These are phyloP conservation scores for Amphibolis antarctica DNA, from an alignment of 106 monocot species.

Conservation along the genomic window DNA sequence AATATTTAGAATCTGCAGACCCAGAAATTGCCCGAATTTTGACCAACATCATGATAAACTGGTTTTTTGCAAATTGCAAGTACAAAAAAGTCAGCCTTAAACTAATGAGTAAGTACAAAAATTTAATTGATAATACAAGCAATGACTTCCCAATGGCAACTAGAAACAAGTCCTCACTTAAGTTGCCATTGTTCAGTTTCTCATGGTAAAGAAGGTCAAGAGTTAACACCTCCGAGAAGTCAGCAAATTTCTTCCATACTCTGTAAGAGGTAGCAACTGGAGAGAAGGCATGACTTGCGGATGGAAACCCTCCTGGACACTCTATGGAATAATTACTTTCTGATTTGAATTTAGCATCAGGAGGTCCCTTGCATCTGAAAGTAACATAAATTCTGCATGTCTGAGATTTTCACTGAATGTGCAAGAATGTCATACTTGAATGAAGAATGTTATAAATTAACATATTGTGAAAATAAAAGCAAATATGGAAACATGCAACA, in stretches of 20 bases:
- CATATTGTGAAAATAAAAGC: too few species aligned
- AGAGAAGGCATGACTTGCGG: conserved; percentile 1
- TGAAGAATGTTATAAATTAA: too few species aligned
- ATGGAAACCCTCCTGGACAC: background rate
- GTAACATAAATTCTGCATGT: too few species aligned
- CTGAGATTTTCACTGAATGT: too few species aligned
- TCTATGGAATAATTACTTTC: background rate
- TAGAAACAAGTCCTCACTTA: too few species aligned
- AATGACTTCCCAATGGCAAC: too few species aligned
- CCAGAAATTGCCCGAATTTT: background rate
- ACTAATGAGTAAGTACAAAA: too few species aligned
- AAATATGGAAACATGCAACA: too few species aligned
- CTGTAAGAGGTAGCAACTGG: conserved; percentile 5
- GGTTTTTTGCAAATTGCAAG: background rate
- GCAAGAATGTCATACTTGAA: too few species aligned
- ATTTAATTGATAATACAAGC: too few species aligned
- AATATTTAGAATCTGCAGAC: background rate
- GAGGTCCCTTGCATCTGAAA: too few species aligned
- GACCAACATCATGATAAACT: background rate
- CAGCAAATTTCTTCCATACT: conserved; percentile 1
- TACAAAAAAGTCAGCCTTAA: background rate
- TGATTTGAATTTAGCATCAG: too few species aligned
- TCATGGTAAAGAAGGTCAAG: background rate
- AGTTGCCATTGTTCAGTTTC: background rate
- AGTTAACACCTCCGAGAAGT: conserved; percentile 6